These are phyloP conservation scores for Claviceps maximensis DNA, from an alignment of 2,329 filamentous ascomycete species.

Conservation along the genomic window DNA sequence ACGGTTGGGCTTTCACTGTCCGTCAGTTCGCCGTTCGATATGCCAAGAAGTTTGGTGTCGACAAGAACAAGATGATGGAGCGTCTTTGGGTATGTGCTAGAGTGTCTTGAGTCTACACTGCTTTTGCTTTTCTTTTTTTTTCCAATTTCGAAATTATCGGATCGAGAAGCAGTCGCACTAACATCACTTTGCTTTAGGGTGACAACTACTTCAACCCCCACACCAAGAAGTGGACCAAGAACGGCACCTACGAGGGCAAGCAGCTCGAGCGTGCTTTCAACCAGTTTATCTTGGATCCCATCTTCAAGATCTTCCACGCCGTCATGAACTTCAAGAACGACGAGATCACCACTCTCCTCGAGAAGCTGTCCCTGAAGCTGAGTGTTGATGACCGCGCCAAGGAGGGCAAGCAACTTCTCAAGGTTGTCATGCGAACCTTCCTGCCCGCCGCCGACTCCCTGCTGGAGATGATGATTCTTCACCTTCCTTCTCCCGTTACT, in stretches of 20 bases:
- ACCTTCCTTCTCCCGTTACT: slow-evolving; percentile 89
- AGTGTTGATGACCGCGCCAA: slow-evolving; percentile 73
- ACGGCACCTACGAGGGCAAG: slow-evolving; percentile 70
- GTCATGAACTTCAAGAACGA: slow-evolving; percentile 99
- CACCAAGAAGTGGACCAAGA: slow-evolving; percentile 99
- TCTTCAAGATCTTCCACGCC: slow-evolving; percentile 95
- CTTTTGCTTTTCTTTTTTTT: not conserved
- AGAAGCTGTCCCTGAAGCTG: slow-evolving; percentile 95
- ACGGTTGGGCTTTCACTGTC: slow-evolving; percentile 99
- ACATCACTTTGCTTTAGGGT: slow-evolving; percentile 33
- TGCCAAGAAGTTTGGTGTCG: slow-evolving; percentile 99
- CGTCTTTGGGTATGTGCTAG: slow-evolving; percentile 72
- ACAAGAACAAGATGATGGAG: slow-evolving; percentile 99
- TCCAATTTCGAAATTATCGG: too few relatives aligned
- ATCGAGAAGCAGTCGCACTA: slow-evolving; percentile 4
- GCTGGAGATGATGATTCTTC: slow-evolving; percentile 99
- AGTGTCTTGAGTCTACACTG: not conserved
- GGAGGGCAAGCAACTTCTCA: slow-evolving; percentile 95
- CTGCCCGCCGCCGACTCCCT: slow-evolving; percentile 95
- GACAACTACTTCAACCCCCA: slow-evolving; percentile 99
- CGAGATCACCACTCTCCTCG: slow-evolving; percentile 66
- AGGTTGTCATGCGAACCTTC: slow-evolving; percentile 98
- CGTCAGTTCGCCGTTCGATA: slow-evolving; percentile 93
- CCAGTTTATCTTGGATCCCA: slow-evolving; percentile 98
- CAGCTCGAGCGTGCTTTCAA: slow-evolving; percentile 95